Base-by-base conservation (phyloP, 2,329 filamentous ascomycete species). In the Emmonsiellopsis sp. region DNA sequence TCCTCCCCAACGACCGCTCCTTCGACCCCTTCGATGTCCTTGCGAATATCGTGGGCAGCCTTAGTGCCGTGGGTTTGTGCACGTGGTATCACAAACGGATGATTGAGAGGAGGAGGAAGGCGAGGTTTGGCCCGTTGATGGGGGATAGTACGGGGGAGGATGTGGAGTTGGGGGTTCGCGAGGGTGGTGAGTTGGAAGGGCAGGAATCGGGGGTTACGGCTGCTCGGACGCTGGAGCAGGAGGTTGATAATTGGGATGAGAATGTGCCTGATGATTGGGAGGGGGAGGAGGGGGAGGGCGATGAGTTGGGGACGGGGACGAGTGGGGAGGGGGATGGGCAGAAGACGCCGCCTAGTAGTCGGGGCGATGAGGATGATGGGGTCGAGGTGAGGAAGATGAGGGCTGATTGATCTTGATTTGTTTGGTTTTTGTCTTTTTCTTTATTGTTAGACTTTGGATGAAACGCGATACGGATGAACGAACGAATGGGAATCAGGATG, bases 71-170 rank as follows among this genome's bases (percentile, higher is more conserved):
- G 16, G 84, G 78, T 0, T 68, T 95, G 16, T 94, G 88, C 67
- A 85, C 83, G 54, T 92, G 88, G 87, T 98, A 98, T 68, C 93
- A 98, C 72, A 86, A 87, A 66, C 85, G 93, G 55, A 97, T 97
- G 90, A 76, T 97, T 40, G 92, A 97, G 70, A 80, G 93, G 57
- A 88, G 87, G 67, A 80, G 91, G 56, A 76, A 82, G 64, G 82
- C 82, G 53, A 87, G 87, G 65, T 81, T 81, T 50, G 94, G 80
- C 51, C 78, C 81, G 6, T 79, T 94, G 5, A 80, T 86, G 32
- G 68, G 69, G 5, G 74, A 72, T 20, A 70, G 68, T 15, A 65
- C 65, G 42, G 72, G 62, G 1, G 78, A 74, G 10, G 70, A 58
- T 53, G 54, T 58, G 37, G 58, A 58, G 41, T 50, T 58, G 26